phyloP scores from a whole-genome alignment of 2,329 filamentous ascomycete genomes.

The Macrophomina pseudophaseolina region DNA sequence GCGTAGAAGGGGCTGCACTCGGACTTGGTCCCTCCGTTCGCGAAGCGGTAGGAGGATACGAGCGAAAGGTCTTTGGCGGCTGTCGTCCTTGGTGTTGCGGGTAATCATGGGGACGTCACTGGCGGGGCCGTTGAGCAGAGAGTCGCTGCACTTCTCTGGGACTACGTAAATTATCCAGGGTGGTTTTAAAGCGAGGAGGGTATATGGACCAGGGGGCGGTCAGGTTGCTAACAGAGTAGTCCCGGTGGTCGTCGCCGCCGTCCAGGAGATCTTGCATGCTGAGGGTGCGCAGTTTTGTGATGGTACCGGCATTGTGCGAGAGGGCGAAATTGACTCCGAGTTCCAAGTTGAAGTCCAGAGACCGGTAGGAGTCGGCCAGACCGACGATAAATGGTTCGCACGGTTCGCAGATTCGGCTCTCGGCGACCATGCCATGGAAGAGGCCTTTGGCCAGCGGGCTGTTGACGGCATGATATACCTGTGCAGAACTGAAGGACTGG shows the following conservation, averaged over 20 bases:
- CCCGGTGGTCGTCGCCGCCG: neutral
- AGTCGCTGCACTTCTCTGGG: constrained; percentile 36
- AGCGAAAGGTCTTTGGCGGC: constrained; percentile 34
- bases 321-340: constrained; percentile 11
- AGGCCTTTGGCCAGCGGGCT: constrained; percentile 34
- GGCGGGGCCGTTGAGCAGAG: constrained; percentile 32
- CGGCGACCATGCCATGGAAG: constrained; percentile 35
- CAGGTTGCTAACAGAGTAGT: neutral
- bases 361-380: neutral
- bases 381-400: constrained; percentile 31
- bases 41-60: constrained; percentile 35
- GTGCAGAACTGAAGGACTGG: constrained; percentile 30
- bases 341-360: neutral
- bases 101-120: constrained; percentile 40
- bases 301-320: constrained; percentile 11
- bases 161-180: constrained; percentile 31
- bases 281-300: constrained; percentile 23
- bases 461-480: constrained; percentile 36
- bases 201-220: neutral
- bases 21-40: constrained; percentile 31
- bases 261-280: constrained; percentile 17
- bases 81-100: constrained; percentile 39
- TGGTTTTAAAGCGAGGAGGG: constrained; percentile 17
- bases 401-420: constrained; percentile 36
- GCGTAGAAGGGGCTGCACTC: constrained; percentile 38